Evolutionary conservation across 2,329 filamentous ascomycete species (phyloP).

Genomic region (Ophiognomonia clavigignenti-juglandacearum): DNA sequence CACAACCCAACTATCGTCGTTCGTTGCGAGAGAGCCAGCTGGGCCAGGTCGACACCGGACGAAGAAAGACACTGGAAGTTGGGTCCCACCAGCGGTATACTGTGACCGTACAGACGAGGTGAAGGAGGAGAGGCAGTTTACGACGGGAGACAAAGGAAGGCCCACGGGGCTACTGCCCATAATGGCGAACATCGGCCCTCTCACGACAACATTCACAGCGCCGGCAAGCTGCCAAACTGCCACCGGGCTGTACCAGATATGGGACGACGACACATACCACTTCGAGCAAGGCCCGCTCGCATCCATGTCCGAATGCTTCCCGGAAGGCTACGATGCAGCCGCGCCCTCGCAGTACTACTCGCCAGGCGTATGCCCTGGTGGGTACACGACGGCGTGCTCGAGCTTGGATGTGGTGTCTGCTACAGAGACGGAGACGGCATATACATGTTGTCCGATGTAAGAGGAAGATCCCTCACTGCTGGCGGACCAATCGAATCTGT

Average conservation of each 20-base stretch:
- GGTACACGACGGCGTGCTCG: slow-evolving; percentile 24
- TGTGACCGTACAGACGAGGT: slow-evolving; percentile 11
- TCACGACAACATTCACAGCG: slow-evolving; percentile 24
- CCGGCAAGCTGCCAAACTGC: slow-evolving; percentile 21
- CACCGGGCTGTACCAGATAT: slow-evolving; percentile 23
- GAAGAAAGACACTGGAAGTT: neutral
- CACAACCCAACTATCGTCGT: too few relatives aligned
- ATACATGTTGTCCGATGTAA: slow-evolving; percentile 24
- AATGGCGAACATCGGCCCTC: slow-evolving; percentile 20
- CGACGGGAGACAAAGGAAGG: too few relatives aligned
- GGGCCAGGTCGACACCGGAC: too few relatives aligned
- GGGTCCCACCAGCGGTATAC: neutral
- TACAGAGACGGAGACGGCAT: slow-evolving; percentile 21
- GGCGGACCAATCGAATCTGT: too few relatives aligned
- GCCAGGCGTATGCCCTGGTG: slow-evolving; percentile 22
- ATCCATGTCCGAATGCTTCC: slow-evolving; percentile 21
- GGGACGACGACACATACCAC: slow-evolving; percentile 15
- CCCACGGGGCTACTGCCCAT: too few relatives aligned
- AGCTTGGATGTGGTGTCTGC: slow-evolving; percentile 15
- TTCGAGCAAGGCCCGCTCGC: slow-evolving; percentile 24
- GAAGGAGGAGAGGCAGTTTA: slow-evolving; percentile 2
- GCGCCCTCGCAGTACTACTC: slow-evolving; percentile 24
- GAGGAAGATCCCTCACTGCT: neutral
- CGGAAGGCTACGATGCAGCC: slow-evolving; percentile 20
- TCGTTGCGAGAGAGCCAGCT: too few relatives aligned